Percentiles rank a stretch among this genome's conserved stretches.
These are phyloP conservation scores for Akanthomyces dipterigenus DNA, from an alignment of 2,329 filamentous ascomycete species.

Conservation along the genomic window DNA sequence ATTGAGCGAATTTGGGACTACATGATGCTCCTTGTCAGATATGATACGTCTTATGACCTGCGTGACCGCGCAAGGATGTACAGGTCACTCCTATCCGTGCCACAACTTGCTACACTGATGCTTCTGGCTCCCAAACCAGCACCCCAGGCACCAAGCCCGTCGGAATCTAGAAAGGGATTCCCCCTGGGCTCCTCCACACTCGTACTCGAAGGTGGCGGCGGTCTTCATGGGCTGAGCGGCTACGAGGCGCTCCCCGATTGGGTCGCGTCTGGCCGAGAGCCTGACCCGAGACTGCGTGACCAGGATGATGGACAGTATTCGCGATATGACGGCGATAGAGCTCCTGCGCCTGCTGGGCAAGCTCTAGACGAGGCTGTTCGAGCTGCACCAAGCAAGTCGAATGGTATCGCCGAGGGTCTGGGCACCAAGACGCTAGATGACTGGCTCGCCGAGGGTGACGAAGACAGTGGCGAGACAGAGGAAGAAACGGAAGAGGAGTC, in stretches of 20 bases:
- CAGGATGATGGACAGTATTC: constrained; percentile 28
- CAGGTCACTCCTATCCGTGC: constrained; percentile 71
- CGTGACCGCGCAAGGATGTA: constrained; percentile 87
- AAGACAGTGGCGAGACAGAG: constrained; percentile 44
- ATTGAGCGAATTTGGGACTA: constrained; percentile 80
- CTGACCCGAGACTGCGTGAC: constrained; percentile 66
- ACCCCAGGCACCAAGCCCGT: constrained; percentile 83
- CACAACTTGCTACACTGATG: constrained; percentile 83
- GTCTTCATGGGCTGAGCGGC: constrained; percentile 66
- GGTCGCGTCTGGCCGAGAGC: constrained; percentile 75
- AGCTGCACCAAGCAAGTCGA: constrained; percentile 35
- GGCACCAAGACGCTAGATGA: constrained; percentile 80
- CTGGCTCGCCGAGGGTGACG: constrained; percentile 74
- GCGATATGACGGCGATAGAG: constrained; percentile 25
- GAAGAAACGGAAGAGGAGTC: constrained; percentile 45
- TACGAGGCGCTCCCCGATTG: constrained; percentile 78
- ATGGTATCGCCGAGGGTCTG: constrained; percentile 44
- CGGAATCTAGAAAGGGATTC: constrained; percentile 71
- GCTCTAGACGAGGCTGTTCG: constrained; percentile 53
- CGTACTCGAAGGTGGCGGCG: constrained; percentile 70
- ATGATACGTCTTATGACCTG: constrained; percentile 91
- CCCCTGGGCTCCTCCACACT: constrained; percentile 79
- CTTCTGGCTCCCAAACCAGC: constrained; percentile 91
- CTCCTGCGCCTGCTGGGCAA: constrained; percentile 51
- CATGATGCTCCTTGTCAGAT: constrained; percentile 74